Evolutionary conservation across 2,329 filamentous ascomycete species (phyloP).

Genomic region (Fusarium nygamai): DNA sequence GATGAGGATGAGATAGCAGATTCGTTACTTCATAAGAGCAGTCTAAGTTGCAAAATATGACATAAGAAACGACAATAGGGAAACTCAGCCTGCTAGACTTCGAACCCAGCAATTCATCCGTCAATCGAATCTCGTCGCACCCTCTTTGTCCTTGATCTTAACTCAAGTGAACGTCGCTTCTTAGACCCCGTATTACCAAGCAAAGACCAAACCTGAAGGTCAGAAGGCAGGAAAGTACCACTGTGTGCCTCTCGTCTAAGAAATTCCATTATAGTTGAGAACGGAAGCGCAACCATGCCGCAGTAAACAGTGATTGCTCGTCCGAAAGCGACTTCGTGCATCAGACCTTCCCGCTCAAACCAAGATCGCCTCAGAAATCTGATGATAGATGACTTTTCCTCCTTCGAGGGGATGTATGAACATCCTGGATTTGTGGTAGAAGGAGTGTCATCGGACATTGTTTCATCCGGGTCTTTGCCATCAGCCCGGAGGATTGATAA

Average conservation of each 20-base stretch:
- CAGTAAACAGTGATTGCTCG: slow-evolving; percentile 7
- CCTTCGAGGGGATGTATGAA: fast-evolving
- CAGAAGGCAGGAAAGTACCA: background rate
- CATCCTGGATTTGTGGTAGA: fast-evolving
- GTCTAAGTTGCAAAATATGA: fast-evolving
- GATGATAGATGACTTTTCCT: background rate
- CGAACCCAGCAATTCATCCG: background rate
- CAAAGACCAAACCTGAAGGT: background rate
- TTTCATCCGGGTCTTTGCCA: background rate
- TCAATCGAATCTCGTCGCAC: background rate
- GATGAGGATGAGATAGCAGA: background rate
- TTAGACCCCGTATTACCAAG: background rate
- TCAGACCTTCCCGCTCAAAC: background rate
- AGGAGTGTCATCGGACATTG: background rate
- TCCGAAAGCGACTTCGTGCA: background rate
- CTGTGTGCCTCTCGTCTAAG: background rate
- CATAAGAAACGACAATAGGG: fast-evolving
- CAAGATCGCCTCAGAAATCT: background rate
- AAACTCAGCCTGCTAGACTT: background rate
- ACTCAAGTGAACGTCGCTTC: background rate
- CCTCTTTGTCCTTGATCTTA: background rate
- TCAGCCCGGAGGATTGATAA: background rate
- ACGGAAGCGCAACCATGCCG: background rate
- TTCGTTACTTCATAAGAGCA: background rate
- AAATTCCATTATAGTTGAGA: background rate